These are phyloP conservation scores for Cetraspora pellucida DNA, from an alignment of 192 early-diverging fungal species.

Conservation along the genomic window DNA sequence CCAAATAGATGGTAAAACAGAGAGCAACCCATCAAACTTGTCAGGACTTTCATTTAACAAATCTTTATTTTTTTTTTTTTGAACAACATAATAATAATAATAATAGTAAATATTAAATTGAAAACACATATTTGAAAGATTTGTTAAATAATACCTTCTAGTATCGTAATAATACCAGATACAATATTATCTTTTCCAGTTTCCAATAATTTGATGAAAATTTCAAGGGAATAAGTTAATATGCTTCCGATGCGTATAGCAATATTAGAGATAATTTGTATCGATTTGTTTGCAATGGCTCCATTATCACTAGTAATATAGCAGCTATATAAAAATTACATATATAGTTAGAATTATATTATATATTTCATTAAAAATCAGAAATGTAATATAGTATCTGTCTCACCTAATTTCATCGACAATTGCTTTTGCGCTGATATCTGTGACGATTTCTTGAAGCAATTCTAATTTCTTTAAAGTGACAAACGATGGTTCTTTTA, in stretches of 20 bases:
- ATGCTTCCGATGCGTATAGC: neutral
- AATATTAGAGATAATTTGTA: constrained; percentile 14
- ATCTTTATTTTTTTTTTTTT: neutral
- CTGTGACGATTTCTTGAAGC: neutral
- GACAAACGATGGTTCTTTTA: constrained; percentile 27
- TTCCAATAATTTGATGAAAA: constrained; percentile 28
- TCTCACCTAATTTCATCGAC: constrained; percentile 27
- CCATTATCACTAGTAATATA: constrained; percentile 11
- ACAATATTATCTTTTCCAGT: constrained; percentile 4
- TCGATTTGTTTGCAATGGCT: neutral
- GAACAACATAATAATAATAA: no score
- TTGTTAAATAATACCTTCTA: constrained; percentile 6
- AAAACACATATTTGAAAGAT: neutral
- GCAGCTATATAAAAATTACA: neutral
- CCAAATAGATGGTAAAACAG: constrained; percentile 8
- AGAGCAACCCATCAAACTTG: neutral
- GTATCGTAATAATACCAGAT: constrained; percentile 1
- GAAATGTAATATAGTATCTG: neutral
- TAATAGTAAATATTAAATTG: neutral
- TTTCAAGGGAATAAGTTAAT: constrained; percentile 24
- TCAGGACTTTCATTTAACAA: neutral
- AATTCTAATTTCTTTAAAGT: constrained; percentile 17
- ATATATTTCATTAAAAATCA: neutral
- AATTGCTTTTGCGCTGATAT: constrained; percentile 2
- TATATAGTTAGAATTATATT: neutral